Evolutionary conservation across 352 stramenopile genomes (phyloP).

Genomic region (Globisporangium cystogenes): DNA sequence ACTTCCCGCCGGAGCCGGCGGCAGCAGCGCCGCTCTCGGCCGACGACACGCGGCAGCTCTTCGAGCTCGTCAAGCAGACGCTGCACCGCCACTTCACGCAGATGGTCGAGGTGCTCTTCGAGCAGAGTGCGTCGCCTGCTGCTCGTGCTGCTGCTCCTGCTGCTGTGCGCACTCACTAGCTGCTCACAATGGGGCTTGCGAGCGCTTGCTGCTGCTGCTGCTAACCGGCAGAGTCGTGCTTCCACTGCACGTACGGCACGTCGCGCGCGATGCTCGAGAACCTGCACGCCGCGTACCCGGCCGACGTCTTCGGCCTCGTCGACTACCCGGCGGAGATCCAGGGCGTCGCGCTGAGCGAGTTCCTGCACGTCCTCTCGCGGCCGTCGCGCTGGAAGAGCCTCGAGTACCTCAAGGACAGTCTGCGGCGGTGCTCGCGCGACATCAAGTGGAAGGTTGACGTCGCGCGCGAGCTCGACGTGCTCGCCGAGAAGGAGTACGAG

Average conservation of each 20-base stretch:
- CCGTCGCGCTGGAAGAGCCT: constrained; percentile 75
- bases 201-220: neutral
- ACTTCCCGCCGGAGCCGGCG: constrained; percentile 26
- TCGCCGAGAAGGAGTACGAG: constrained; percentile 61
- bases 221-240: constrained; percentile 34
- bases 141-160: neutral
- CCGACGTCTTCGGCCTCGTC: constrained; percentile 59
- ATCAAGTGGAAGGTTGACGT: constrained; percentile 80
- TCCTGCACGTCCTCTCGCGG: constrained; percentile 40
- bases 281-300: constrained; percentile 40
- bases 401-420: constrained; percentile 75
- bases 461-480: constrained; percentile 53
- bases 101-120: constrained; percentile 60
- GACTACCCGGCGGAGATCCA: constrained; percentile 72
- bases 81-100: constrained; percentile 51
- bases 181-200: too few relatives aligned
- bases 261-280: constrained; percentile 40
- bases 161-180: neutral
- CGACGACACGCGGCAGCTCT: constrained; percentile 30
- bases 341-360: constrained; percentile 58
- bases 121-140: constrained; percentile 37
- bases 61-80: constrained; percentile 39
- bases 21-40: neutral
- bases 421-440: constrained; percentile 68
- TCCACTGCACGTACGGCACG: constrained; percentile 64